Percentiles rank a stretch among this genome's conserved stretches.
These are phyloP conservation scores for Centaurea solstitialis DNA, from an alignment of 129 eudicot species.

Conservation along the genomic window DNA sequence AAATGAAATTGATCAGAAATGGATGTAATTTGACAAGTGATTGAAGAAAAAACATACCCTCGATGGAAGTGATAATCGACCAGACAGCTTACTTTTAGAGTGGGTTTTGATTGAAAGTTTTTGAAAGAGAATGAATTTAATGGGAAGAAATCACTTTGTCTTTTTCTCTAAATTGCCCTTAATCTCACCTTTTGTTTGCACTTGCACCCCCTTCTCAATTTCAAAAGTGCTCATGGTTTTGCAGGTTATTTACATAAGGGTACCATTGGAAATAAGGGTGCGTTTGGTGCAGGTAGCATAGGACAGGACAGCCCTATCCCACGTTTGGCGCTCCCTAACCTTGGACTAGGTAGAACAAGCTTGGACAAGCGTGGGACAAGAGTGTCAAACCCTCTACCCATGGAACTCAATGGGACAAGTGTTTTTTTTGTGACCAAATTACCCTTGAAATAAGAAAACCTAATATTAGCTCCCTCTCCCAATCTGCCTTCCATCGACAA, in stretches of 20 bases:
- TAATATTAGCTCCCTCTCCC: too few species aligned
- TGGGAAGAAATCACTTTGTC: neutral
- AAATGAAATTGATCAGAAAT: neutral
- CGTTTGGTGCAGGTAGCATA: too few species aligned
- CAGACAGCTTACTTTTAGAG: conserved; percentile 1
- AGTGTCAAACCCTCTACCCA: too few species aligned
- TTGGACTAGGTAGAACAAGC: too few species aligned
- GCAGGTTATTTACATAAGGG: conserved; percentile 17
- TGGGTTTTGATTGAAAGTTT: neutral
- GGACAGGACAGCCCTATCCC: too few species aligned
- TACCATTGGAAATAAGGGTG: conserved; percentile 7
- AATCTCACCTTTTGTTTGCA: conserved; percentile 15
- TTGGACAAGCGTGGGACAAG: too few species aligned
- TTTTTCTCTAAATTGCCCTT: neutral
- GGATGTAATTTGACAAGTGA: neutral
- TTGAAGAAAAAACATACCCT: conserved; percentile 5
- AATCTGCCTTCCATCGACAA: too few species aligned
- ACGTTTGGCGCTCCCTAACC: too few species aligned
- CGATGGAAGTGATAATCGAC: conserved; percentile 22
- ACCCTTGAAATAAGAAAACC: too few species aligned
- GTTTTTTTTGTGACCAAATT: too few species aligned
- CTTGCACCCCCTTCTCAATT: conserved; percentile 6
- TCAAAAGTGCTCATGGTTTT: neutral
- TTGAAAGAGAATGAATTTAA: neutral
- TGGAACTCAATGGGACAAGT: too few species aligned